Conservation (phyloP, 1,139 yeast species). For the Protomyces lactucae-debilis region DNA sequence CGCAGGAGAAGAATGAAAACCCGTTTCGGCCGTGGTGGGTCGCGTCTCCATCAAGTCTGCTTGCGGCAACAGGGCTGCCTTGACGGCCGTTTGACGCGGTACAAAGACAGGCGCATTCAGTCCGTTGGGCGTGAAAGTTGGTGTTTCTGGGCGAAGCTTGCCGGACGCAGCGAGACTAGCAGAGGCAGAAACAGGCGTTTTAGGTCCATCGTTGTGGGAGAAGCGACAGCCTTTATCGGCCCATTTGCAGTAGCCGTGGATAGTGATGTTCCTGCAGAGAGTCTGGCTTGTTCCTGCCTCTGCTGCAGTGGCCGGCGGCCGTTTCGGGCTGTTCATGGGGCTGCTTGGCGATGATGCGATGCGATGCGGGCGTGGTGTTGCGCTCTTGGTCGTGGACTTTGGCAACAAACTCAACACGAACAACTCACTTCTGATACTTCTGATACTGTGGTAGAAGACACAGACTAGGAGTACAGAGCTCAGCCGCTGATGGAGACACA, state of each 20-base stretch:
- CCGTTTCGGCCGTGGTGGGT: not conserved
- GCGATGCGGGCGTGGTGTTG: not conserved
- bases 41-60: not conserved
- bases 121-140: conserved; percentile 55
- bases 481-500: conserved; percentile 26
- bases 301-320: not conserved
- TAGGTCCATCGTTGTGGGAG: conserved; percentile 49
- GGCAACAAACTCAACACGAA: too few species aligned
- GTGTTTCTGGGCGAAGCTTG: conserved; percentile 46
- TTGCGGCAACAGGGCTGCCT: not conserved
- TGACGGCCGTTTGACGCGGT: conserved; percentile 6
- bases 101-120: conserved; percentile 30
- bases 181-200: not conserved
- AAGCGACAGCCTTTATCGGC: conserved; percentile 87
- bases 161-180: not conserved
- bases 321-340: not conserved
- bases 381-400: not conserved
- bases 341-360: not conserved
- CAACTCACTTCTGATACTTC: too few species aligned
- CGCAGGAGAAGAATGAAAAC: not conserved
- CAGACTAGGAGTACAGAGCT: too few species aligned
- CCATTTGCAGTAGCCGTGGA: conserved; percentile 84
- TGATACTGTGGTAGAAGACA: too few species aligned
- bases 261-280: conserved; percentile 77
- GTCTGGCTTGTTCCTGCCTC: not conserved